Percentiles rank a stretch among this genome's conserved stretches.
Conservation (phyloP, 192 early-diverging fungal genomes). For the Coemansia sp. region DNA sequence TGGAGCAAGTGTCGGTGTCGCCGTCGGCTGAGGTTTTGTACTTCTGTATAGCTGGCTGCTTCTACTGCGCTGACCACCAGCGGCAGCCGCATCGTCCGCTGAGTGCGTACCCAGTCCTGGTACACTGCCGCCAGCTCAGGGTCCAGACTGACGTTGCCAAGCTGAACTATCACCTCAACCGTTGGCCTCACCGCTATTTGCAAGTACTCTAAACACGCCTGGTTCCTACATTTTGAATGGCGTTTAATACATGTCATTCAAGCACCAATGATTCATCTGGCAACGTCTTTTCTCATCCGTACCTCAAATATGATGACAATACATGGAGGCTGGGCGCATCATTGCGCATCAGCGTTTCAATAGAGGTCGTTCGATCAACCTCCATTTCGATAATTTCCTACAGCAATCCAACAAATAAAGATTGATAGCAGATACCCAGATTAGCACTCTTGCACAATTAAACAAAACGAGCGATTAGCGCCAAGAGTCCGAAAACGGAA, state of each 20-base stretch:
- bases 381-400: conserved; percentile 47
- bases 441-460: no score
- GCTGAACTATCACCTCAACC: conserved; percentile 28
- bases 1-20: conserved; percentile 38
- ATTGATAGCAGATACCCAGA: no score
- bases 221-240: conserved; percentile 7
- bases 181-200: conserved; percentile 40
- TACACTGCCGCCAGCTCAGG: conserved; percentile 37
- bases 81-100: conserved; percentile 15
- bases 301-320: conserved; percentile 38
- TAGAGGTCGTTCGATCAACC: conserved; percentile 41
- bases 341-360: conserved; percentile 50
- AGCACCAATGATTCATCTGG: no score
- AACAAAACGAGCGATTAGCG: background rate
- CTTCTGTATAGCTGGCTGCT: conserved; percentile 48
- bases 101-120: conserved; percentile 48
- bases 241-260: no score
- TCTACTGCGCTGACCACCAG: conserved; percentile 35
- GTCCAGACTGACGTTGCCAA: conserved; percentile 42
- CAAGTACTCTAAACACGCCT: conserved; percentile 37
- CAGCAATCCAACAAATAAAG: background rate
- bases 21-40: conserved; percentile 51
- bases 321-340: conserved; percentile 50
- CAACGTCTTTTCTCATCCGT: background rate
- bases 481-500: background rate